A percentile compares a stretch with the other conserved stretches of the same genome.
phyloP scores from a whole-genome alignment of 441 rosid genomes.

The Pelargonium australe region DNA sequence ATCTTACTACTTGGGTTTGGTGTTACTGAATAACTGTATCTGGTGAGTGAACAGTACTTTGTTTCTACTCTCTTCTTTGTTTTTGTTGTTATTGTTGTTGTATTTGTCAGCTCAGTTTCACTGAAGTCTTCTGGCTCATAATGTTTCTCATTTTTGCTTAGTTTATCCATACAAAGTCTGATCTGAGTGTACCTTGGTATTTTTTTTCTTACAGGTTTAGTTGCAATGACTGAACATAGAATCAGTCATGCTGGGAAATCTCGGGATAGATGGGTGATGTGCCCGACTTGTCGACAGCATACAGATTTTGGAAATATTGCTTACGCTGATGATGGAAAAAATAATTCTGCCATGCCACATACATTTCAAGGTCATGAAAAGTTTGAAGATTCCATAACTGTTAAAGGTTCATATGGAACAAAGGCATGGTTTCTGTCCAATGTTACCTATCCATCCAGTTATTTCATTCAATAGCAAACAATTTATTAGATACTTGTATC shows the following conservation, averaged over 20 bases:
- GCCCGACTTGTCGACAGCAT: constrained; percentile 91
- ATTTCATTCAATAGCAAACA: background rate
- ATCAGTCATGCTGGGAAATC: constrained; percentile 33
- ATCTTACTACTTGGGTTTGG: background rate
- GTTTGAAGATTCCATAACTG: constrained; percentile 49
- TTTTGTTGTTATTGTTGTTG: background rate
- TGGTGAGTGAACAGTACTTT: background rate
- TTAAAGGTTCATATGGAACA: constrained; percentile 95
- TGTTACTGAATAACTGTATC: background rate
- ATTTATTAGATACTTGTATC: background rate
- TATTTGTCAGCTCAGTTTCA: background rate
- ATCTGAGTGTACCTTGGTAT: constrained; percentile 14
- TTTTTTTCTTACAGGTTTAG: constrained; percentile 49
- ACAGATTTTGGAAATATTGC: constrained; percentile 81
- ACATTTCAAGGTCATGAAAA: constrained; percentile 42
- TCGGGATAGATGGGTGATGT: constrained; percentile 72
- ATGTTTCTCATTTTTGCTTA: background rate
- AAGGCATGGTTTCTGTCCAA: constrained; percentile 43
- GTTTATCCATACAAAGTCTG: background rate
- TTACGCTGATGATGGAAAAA: constrained; percentile 64
- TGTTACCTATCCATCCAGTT: background rate
- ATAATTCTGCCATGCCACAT: constrained; percentile 23
- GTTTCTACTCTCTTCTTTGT: background rate
- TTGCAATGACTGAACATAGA: constrained; percentile 68
- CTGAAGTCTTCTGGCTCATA: background rate